Percentiles rank a stretch among this genome's conserved stretches.
phyloP scores from a whole-genome alignment of 352 stramenopile species.

The Hyaloperonospora arabidopsidis region DNA sequence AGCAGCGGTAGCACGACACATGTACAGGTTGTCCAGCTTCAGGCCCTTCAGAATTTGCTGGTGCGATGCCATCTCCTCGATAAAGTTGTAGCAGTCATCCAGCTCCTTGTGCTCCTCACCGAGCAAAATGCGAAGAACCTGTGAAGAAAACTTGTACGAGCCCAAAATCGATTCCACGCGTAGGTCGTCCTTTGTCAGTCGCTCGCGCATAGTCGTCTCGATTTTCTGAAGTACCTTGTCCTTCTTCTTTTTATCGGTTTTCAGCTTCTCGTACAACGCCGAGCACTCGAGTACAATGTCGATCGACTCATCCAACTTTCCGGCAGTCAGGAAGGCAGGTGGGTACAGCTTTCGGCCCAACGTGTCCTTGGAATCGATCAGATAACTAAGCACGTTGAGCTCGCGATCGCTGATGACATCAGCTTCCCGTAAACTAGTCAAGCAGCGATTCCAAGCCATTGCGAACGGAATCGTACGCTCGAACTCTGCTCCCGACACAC shows the following conservation, averaged over 20 bases:
- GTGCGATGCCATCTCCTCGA: slow-evolving; percentile 69
- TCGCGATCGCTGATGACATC: slow-evolving; percentile 78
- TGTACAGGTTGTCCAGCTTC: slow-evolving; percentile 66
- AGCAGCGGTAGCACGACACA: slow-evolving; percentile 51
- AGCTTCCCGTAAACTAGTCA: slow-evolving; percentile 63
- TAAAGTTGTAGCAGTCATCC: slow-evolving; percentile 78
- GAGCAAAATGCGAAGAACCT: slow-evolving; percentile 66
- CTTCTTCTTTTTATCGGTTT: slow-evolving; percentile 83
- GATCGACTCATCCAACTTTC: slow-evolving; percentile 77
- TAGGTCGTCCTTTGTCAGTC: slow-evolving; percentile 74
- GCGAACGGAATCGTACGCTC: slow-evolving; percentile 79
- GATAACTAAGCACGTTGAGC: slow-evolving; percentile 74
- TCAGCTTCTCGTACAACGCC: slow-evolving; percentile 71
- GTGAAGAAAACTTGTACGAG: slow-evolving; percentile 83
- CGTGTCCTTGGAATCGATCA: slow-evolving; percentile 74
- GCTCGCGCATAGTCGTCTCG: slow-evolving; percentile 72
- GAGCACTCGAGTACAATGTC: slow-evolving; percentile 80
- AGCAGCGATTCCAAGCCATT: slow-evolving; percentile 78
- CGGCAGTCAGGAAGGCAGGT: slow-evolving; percentile 71
- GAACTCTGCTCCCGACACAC: slow-evolving; percentile 69
- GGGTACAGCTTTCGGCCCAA: slow-evolving; percentile 66
- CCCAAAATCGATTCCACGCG: slow-evolving; percentile 76
- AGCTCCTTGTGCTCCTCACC: slow-evolving; percentile 81
- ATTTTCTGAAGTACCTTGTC: slow-evolving; percentile 83
- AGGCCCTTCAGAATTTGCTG: slow-evolving; percentile 70